Base-by-base conservation (phyloP, 352 stramenopile species). In the Phytophthora constricta region DNA sequence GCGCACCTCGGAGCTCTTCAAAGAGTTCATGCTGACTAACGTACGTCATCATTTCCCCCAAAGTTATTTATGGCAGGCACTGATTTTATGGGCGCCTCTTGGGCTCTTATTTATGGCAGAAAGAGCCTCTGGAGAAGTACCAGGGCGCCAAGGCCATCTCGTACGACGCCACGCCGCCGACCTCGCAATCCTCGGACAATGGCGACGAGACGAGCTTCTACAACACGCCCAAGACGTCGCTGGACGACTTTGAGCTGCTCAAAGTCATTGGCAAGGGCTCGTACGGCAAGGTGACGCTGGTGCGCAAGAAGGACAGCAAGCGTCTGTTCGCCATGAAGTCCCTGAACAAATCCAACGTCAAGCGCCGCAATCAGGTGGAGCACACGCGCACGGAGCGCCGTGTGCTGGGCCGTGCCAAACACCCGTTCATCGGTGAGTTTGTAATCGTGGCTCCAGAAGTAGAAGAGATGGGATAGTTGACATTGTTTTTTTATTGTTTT, bases 371-470 rank as follows among this genome's bases (percentile, higher is more conserved):
- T 70, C 97, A 99, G 81, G 93, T 99, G 28, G 97, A 99, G 77
- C 97, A 99, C 80, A 99, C 97, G n/a, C 98, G 96, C 68, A 99
- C 97, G 25, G 98, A 99, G 85, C 86, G 97, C 27, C 82, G 89
- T 59, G 92, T 97, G 46, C 75, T 97, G 28, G 86, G 88, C 4
- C 76, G 86, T 27, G 92, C 92, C 64, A 94, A 96, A 65, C 92
- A 98, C 72, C 91, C 92, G 13, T 98, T 97, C 70, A 97, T 98
- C 64, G 76, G 68, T 76, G 26, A 34, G 58, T 53, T 11, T n/a
- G n/a, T n/a, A n/a, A n/a, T n/a, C n/a, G n/a, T n/a, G n/a, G n/a
- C n/a, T n/a, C n/a, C n/a, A n/a, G n/a, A n/a, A n/a, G n/a, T n/a
- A n/a, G n/a, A n/a, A n/a, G n/a, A n/a, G n/a, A n/a, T n/a, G n/a